Percentiles rank a stretch among this genome's conserved stretches.
Evolutionary conservation across 106 monocot species (phyloP).

Genomic region (Ottelia alismoides): DNA sequence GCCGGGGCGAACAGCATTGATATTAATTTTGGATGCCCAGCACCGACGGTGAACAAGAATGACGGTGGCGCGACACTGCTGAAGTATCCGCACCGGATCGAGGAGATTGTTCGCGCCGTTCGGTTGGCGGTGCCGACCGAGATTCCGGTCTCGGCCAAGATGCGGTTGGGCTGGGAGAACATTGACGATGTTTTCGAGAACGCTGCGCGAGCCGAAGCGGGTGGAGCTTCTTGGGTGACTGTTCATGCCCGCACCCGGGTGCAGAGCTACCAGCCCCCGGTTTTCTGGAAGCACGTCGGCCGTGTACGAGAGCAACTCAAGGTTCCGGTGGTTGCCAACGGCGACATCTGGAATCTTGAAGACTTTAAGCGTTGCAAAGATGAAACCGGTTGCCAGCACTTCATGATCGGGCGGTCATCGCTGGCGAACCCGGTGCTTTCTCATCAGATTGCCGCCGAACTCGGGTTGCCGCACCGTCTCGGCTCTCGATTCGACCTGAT

Average conservation of each 20-base stretch:
- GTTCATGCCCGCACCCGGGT: background rate
- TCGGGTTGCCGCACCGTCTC: too few relatives aligned
- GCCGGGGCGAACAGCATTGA: too few relatives aligned
- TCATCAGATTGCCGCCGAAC: background rate
- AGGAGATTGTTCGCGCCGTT: background rate
- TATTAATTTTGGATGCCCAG: too few relatives aligned
- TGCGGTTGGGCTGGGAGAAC: background rate
- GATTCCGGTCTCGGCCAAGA: background rate
- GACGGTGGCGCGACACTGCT: too few relatives aligned
- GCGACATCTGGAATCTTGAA: background rate
- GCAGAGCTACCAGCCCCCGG: background rate
- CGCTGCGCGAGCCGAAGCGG: background rate
- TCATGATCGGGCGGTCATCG: background rate
- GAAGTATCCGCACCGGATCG: too few relatives aligned
- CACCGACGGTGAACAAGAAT: too few relatives aligned
- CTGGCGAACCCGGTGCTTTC: background rate
- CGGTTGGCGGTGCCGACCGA: background rate
- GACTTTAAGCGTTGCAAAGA: background rate
- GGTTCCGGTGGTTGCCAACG: background rate
- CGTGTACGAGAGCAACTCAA: background rate
- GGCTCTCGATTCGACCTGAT: too few relatives aligned
- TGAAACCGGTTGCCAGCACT: background rate
- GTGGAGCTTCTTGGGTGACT: background rate
- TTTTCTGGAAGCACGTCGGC: background rate
- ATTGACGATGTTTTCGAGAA: background rate